Conservation (phyloP, 1,284 basidiomycete species). For the Uromyces viciae-fabae region DNA sequence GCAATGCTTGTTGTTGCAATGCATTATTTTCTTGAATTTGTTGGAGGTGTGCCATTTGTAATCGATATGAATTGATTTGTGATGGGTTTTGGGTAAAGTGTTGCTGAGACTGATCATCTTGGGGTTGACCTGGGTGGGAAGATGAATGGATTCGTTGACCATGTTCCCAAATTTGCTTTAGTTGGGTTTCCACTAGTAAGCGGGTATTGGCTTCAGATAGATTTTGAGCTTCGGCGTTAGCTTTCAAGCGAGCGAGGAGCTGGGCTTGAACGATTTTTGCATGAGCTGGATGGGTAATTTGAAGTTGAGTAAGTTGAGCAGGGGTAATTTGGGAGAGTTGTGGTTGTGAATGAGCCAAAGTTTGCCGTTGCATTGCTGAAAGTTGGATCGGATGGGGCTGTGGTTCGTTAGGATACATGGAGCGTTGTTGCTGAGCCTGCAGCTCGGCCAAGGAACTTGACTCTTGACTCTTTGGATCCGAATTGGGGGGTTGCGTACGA, state of each 20-base stretch:
- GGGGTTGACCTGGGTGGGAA: not conserved
- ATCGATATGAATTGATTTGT: not conserved
- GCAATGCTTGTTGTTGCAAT: not conserved
- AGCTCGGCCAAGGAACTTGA: not conserved
- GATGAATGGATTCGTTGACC: conserved; percentile 1
- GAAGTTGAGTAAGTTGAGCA: conserved; percentile 21
- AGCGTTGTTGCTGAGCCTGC: conserved; percentile 3
- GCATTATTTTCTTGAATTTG: conserved; percentile 18
- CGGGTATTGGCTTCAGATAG: conserved; percentile 9
- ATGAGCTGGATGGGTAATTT: not conserved
- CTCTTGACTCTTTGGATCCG: conserved; percentile 32
- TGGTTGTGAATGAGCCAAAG: not conserved
- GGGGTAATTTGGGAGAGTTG: not conserved
- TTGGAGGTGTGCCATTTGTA: conserved; percentile 15
- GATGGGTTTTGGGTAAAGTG: not conserved
- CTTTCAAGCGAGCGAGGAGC: not conserved
- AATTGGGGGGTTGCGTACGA: not conserved
- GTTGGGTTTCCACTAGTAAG: not conserved
- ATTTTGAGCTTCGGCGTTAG: conserved; percentile 3
- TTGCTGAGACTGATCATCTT: not conserved
- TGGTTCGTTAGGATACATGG: not conserved
- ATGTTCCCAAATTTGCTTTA: conserved; percentile 1
- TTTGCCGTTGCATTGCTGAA: not conserved
- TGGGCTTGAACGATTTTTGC: not conserved
- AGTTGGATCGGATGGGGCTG: conserved; percentile 14